Evolutionary conservation across 2,329 filamentous ascomycete species (phyloP), one percentile per base, ranked within the genome.

Genomic region (Beauveria sp.): DNA sequence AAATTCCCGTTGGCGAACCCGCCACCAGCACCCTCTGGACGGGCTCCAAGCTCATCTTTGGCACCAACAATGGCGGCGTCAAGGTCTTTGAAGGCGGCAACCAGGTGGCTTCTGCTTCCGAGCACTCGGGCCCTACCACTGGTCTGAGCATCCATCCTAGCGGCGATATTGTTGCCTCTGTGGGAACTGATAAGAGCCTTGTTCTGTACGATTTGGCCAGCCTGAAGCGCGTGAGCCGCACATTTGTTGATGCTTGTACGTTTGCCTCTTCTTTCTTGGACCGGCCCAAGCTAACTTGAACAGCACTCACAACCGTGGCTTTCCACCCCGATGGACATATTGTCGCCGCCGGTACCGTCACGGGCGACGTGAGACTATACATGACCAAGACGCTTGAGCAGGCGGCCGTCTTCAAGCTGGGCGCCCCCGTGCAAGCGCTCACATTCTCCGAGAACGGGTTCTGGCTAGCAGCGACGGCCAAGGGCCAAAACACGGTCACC

Each of bases 281-380:
- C 49, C 43, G 18, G 34, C 20, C 22, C 46, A 52, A 57, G 46
- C 65, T 67, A 43, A 66, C 50, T 40, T 57, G 72, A 77, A 69
- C 71, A 89, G 90, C 87, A 64, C 79, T 96, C 51, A 90, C 89
- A 1, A 84, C 87, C 56, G 89, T 87, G 65, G 85, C 88, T 40
- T 98, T 99, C 82, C 95, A 99, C 73, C 95, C 96, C 7, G 95
- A 99, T 71, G 95, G 95, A n/a, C 91, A 97, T 72, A 82, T 99
- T 6, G 86, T 98, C 68, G 93, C 91, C 45, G 89, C 88, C 3
- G 95, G 93, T 65, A 90, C 89, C n/a, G 78, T 79, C 10, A 82
- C 88, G 54, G 91, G 91, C 50, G 86, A 91, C 62, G 89, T 99
- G 73, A 91, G 93, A 73, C 84, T 99, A 59, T 98, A 90, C 76